phyloP scores from a whole-genome alignment of 805 yeast genomes.

The Pachysolen tannophilus region DNA sequence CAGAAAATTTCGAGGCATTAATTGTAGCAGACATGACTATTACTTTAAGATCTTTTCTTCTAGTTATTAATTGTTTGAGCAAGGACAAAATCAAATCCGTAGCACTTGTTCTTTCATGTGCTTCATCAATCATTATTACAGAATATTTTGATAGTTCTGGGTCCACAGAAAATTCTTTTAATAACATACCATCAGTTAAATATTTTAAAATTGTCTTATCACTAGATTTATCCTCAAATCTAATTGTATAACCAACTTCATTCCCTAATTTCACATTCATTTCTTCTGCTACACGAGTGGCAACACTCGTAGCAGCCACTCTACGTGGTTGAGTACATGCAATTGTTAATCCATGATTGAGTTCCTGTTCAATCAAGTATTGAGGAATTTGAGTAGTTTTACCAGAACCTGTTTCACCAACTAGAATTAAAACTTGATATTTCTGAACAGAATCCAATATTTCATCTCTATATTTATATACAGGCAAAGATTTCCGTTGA shows the following conservation, averaged over 20 bases:
- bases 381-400: slow-evolving; percentile 93
- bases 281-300: slow-evolving; percentile 87
- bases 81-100: slow-evolving; percentile 80
- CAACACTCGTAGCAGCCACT: slow-evolving; percentile 91
- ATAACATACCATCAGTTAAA: slow-evolving; percentile 92
- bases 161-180: slow-evolving; percentile 76
- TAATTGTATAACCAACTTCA: slow-evolving; percentile 80
- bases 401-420: slow-evolving; percentile 97
- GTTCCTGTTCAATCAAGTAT: slow-evolving; percentile 68
- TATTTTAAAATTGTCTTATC: slow-evolving; percentile 70
- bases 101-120: slow-evolving; percentile 92
- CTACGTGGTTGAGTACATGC: slow-evolving; percentile 95
- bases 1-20: slow-evolving; percentile 81
- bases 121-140: slow-evolving; percentile 91
- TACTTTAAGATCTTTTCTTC: slow-evolving; percentile 64
- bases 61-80: slow-evolving; percentile 56
- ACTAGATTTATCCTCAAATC: slow-evolving; percentile 77
- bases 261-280: slow-evolving; percentile 73
- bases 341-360: slow-evolving; percentile 76
- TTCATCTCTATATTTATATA: slow-evolving; percentile 51
- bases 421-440: slow-evolving; percentile 71
- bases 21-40: slow-evolving; percentile 92
- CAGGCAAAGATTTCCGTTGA: slow-evolving; percentile 66
- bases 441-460: slow-evolving; percentile 51
- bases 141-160: slow-evolving; percentile 63